Evolutionary conservation across 257 asterid species (phyloP).

Genomic region (Handroanthus guayacan): DNA sequence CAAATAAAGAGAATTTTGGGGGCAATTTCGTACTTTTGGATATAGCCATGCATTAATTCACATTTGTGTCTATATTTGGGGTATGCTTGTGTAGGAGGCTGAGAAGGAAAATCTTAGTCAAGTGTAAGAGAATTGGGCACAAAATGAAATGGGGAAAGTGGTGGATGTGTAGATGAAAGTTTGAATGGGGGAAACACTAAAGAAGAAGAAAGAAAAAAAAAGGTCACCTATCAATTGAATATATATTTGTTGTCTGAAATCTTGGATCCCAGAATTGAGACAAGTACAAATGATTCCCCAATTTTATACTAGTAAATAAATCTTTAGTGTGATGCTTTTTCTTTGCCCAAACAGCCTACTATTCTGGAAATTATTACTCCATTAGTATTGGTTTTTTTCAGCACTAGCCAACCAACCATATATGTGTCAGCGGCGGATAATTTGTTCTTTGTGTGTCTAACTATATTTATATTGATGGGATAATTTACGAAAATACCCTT

Average conservation of each 20-base stretch:
- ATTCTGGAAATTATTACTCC: constrained; percentile 6
- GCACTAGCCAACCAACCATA: background rate
- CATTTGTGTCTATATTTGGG: too few species aligned
- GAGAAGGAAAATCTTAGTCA: background rate
- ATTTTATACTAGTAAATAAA: background rate
- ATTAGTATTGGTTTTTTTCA: background rate
- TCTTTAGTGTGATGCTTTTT: constrained; percentile 1
- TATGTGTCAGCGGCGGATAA: background rate
- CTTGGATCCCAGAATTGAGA: constrained; percentile 30
- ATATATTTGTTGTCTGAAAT: background rate
- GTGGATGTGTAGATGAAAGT: constrained; percentile 21
- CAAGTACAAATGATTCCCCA: constrained; percentile 26
- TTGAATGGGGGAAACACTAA: constrained; percentile 30
- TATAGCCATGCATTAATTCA: too few species aligned
- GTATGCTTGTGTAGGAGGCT: background rate
- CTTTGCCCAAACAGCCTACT: constrained; percentile 5
- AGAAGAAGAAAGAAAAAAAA: background rate
- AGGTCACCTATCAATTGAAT: constrained; percentile 16
- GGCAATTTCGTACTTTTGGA: too few species aligned
- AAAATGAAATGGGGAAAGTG: constrained; percentile 9
- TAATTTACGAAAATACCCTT: too few species aligned
- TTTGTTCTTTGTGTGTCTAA: background rate
- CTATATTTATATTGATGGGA: background rate
- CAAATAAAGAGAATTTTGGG: too few species aligned
- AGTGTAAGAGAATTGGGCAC: background rate